phyloP scores from a whole-genome alignment of 2,329 filamentous ascomycete genomes.

The Zarea fungicola region DNA sequence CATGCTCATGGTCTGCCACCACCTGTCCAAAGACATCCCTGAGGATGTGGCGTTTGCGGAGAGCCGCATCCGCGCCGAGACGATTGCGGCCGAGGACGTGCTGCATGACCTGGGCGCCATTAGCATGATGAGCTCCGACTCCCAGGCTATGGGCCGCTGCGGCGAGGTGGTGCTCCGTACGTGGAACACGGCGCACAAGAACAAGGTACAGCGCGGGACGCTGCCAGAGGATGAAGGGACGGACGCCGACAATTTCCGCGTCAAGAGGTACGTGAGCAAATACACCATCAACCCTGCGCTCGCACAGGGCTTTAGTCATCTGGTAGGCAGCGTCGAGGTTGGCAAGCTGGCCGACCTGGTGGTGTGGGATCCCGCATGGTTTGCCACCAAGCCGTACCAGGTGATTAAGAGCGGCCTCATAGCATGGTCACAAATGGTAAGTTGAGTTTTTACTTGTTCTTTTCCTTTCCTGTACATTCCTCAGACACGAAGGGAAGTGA shows the following conservation, averaged over 20 bases:
- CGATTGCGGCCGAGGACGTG: constrained; percentile 93
- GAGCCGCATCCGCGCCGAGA: constrained; percentile 88
- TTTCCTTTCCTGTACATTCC: no score
- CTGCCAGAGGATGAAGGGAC: constrained; percentile 74
- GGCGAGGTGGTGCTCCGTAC: constrained; percentile 90
- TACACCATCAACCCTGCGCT: constrained; percentile 94
- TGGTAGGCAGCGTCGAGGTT: constrained; percentile 81
- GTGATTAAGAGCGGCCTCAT: constrained; percentile 89
- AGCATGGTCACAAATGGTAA: constrained; percentile 75
- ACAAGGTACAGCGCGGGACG: constrained; percentile 76
- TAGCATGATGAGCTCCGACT: constrained; percentile 95
- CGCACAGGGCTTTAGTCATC: constrained; percentile 81
- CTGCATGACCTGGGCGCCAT: constrained; percentile 93
- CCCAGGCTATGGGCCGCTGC: constrained; percentile 93
- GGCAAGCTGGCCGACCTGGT: constrained; percentile 89
- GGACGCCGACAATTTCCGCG: constrained; percentile 81
- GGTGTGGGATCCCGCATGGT: constrained; percentile 78
- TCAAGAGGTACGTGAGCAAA: constrained; percentile 90
- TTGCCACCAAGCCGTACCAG: constrained; percentile 77
- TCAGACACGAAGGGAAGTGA: no score
- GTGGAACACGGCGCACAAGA: constrained; percentile 98
- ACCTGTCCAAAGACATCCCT: constrained; percentile 84
- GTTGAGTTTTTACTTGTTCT: constrained; percentile 16
- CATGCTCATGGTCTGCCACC: constrained; percentile 98
- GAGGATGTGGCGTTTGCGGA: constrained; percentile 96